Evolutionary conservation across 805 yeast genomes (phyloP), one percentile per base, ranked within the genome.

Genomic region (Nakazawaea anatomiae): DNA sequence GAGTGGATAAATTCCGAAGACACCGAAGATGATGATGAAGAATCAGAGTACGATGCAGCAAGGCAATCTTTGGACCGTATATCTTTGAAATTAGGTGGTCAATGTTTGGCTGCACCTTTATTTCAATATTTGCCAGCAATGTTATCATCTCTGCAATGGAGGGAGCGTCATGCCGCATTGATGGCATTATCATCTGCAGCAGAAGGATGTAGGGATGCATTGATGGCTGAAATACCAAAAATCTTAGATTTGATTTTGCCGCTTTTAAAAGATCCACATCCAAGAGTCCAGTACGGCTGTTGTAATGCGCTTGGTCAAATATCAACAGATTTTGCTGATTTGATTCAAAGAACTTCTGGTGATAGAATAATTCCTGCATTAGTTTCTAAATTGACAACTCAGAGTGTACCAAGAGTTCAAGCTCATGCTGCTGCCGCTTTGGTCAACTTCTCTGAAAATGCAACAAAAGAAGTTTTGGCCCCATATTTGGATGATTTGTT

Each of bases 351-450:
- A 59, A 82, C 87, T 47, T 77, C 89, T 25, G 96, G 91, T 55
- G 80, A 79, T 57, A 74, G 87, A 56, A 82, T 94, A 43, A 73
- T 94, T 50, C 98, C 98, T 6, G 94, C 95, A 2, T 75, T 94
- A 57, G 87, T 94, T 50, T 82, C 95, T 10, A 89, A 80, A 73
- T 76, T 94, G 48, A 82, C 85, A 2, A 74, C 77, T 55, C 77
- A 77, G 55, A 81, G 89, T 46, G 91, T 85, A 52, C 92, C 95
- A 47, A 76, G 98, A 62, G 99, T 94, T 28, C 98, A 92, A 71
- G 89, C 97, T 0, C 99, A 94, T 64, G 98, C 97, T 14, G 97
- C 99, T 42, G 99, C 99, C 48, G 99, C 99, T 0, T 74, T 92
- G 60, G 98, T 94, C 44, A 94, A 94, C 66, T 94, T 94, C 65